Evolutionary conservation across 257 asterid species (phyloP).

Genomic region (Verbena officinalis): DNA sequence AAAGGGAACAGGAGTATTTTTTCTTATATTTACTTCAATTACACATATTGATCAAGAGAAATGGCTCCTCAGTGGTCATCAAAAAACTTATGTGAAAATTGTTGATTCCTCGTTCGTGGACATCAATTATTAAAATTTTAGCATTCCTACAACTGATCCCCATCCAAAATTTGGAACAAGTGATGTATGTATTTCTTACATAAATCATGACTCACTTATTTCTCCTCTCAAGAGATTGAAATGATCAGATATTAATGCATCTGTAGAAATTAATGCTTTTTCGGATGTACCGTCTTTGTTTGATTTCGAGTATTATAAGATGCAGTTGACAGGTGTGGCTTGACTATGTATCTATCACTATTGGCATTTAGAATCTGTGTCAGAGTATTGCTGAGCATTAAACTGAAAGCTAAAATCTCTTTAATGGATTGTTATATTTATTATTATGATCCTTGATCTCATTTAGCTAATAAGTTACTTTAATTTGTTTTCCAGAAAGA

Average conservation of each 20-base stretch:
- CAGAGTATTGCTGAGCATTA: not conserved
- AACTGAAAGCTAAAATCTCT: slow-evolving; percentile 20
- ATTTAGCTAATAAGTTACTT: slow-evolving; percentile 28
- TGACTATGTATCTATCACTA: slow-evolving; percentile 12
- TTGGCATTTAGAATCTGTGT: slow-evolving; percentile 16
- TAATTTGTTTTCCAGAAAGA: slow-evolving; percentile 63
- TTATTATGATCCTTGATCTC: slow-evolving; percentile 19
- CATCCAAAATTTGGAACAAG: not conserved
- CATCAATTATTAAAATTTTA: not conserved
- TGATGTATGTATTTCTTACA: not conserved
- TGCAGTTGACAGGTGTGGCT: slow-evolving; percentile 17
- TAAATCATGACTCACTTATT: slow-evolving; percentile 1
- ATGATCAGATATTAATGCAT: not conserved
- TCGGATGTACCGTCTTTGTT: not conserved
- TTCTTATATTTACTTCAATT: slow-evolving; percentile 11
- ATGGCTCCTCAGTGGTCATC: slow-evolving; percentile 1
- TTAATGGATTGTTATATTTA: slow-evolving; percentile 11
- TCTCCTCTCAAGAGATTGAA: slow-evolving; percentile 1
- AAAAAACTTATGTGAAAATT: not conserved
- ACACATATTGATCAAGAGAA: slow-evolving; percentile 10
- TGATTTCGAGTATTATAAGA: not conserved
- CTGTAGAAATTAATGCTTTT: not conserved
- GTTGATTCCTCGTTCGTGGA: slow-evolving; percentile 2
- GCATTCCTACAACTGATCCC: not conserved
- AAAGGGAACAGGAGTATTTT: slow-evolving; percentile 20